These are phyloP conservation scores for Mortierella hygrophila DNA, from an alignment of 192 early-diverging fungal species.

Conservation along the genomic window DNA sequence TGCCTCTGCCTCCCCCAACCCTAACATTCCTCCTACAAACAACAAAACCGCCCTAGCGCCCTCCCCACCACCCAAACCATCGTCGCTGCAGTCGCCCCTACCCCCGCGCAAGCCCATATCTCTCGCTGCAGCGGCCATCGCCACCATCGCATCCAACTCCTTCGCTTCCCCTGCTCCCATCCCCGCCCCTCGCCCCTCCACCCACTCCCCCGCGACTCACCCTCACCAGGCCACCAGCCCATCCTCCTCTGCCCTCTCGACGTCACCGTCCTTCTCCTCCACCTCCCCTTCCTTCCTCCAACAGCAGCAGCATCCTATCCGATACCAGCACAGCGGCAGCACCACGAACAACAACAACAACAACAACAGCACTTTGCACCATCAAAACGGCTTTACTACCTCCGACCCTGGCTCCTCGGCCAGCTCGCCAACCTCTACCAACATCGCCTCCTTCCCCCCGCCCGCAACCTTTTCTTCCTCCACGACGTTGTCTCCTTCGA, in stretches of 20 bases:
- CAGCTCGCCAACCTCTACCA: slow-evolving; percentile 32
- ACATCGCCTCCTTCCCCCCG: slow-evolving; percentile 11
- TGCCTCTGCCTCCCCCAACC: neutral
- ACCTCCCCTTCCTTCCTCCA: slow-evolving; percentile 10
- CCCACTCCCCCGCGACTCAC: neutral
- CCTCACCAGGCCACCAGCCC: neutral
- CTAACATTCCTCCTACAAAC: neutral
- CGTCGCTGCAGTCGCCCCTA: slow-evolving; percentile 28
- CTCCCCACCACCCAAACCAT: slow-evolving; percentile 50
- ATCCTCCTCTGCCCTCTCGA: neutral
- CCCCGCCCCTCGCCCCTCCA: slow-evolving; percentile 29
- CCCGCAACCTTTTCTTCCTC: neutral
- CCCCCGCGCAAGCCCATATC: slow-evolving; percentile 39
- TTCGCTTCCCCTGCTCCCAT: slow-evolving; percentile 25
- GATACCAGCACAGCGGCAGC: neutral
- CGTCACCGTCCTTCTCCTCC: slow-evolving; percentile 8
- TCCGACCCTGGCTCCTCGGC: slow-evolving; percentile 16
- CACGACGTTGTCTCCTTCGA: neutral
- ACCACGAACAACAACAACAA: too few species aligned
- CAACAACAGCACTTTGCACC: neutral
- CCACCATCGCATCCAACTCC: slow-evolving; percentile 30
- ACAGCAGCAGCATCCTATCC: neutral
- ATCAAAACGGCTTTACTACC: neutral
- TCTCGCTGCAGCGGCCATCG: slow-evolving; percentile 39
- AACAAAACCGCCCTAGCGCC: slow-evolving; percentile 13